Evolutionary conservation across 1,284 basidiomycete species (phyloP).

Genomic region (Pascua guehoae): DNA sequence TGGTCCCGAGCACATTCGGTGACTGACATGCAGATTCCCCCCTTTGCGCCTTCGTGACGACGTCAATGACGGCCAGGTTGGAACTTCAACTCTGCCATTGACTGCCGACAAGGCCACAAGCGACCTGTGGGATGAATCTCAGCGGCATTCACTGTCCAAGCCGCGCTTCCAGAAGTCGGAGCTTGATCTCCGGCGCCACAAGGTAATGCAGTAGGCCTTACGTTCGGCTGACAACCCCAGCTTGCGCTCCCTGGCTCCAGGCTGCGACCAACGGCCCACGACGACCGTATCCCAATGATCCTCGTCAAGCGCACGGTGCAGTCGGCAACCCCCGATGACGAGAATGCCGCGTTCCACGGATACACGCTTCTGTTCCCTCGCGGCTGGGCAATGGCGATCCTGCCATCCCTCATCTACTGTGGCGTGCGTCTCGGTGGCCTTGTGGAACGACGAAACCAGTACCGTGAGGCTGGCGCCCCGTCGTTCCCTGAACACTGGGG

Average conservation of each 20-base stretch:
- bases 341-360: slow-evolving; percentile 58
- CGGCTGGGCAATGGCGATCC: slow-evolving; percentile 84
- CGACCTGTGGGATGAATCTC: slow-evolving; percentile 63
- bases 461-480: slow-evolving; percentile 68
- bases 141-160: slow-evolving; percentile 56
- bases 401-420: slow-evolving; percentile 72
- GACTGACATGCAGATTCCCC: slow-evolving; percentile 24
- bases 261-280: slow-evolving; percentile 63
- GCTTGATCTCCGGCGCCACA: slow-evolving; percentile 68
- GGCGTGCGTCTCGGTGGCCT: slow-evolving; percentile 76
- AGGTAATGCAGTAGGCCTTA: too few relatives aligned
- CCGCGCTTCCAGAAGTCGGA: slow-evolving; percentile 77
- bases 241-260: slow-evolving; percentile 70
- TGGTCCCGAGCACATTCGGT: not conserved
- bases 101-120: not conserved
- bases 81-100: too few relatives aligned
- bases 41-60: slow-evolving; percentile 12
- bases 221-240: slow-evolving; percentile 44
- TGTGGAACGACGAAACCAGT: slow-evolving; percentile 67
- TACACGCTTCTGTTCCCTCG: slow-evolving; percentile 79
- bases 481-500: slow-evolving; percentile 82
- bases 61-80: too few relatives aligned
- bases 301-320: slow-evolving; percentile 73
- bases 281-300: slow-evolving; percentile 75
- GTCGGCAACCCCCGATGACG: slow-evolving; percentile 7